phyloP scores from a whole-genome alignment of 2,329 filamentous ascomycete genomes.

The Monosporascus sp. region DNA sequence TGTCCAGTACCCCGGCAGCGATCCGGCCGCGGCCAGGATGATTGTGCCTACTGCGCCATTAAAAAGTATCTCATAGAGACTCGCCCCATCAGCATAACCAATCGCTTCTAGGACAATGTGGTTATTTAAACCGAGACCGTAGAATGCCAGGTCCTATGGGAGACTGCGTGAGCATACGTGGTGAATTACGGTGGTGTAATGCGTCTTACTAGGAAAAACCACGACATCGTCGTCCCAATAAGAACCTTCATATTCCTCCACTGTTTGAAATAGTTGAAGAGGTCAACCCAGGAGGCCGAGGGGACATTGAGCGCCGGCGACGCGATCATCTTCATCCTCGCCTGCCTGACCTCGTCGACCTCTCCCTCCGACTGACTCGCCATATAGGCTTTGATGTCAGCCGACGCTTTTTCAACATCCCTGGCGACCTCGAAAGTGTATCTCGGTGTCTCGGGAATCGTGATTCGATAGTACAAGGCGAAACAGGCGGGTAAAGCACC shows the following conservation, averaged over 20 bases:
- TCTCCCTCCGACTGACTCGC: constrained; percentile 41
- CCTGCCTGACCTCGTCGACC: constrained; percentile 41
- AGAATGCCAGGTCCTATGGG: constrained; percentile 57
- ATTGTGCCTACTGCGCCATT: constrained; percentile 73
- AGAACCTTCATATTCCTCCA: constrained; percentile 68
- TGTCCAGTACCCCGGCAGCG: constrained; percentile 76
- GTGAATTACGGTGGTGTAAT: background rate
- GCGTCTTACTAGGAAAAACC: constrained; percentile 64
- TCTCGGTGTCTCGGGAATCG: constrained; percentile 77
- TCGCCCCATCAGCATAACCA: constrained; percentile 59
- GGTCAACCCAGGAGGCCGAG: constrained; percentile 64
- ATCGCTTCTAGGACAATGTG: constrained; percentile 65
- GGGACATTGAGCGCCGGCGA: constrained; percentile 55
- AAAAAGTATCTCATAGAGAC: constrained; percentile 63
- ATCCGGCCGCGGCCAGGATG: constrained; percentile 70
- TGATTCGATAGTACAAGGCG: constrained; percentile 80
- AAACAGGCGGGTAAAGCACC: constrained; percentile 72
- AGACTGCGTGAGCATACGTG: constrained; percentile 7
- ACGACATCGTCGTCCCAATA: constrained; percentile 70
- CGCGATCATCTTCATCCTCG: constrained; percentile 47
- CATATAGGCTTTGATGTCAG: constrained; percentile 61
- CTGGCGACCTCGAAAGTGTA: constrained; percentile 78
- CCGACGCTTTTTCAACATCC: constrained; percentile 69
- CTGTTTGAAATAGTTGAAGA: constrained; percentile 59
- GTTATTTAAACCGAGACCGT: constrained; percentile 71